Conservation (phyloP, 352 stramenopile species). For the Phytophthora sansomeana region DNA sequence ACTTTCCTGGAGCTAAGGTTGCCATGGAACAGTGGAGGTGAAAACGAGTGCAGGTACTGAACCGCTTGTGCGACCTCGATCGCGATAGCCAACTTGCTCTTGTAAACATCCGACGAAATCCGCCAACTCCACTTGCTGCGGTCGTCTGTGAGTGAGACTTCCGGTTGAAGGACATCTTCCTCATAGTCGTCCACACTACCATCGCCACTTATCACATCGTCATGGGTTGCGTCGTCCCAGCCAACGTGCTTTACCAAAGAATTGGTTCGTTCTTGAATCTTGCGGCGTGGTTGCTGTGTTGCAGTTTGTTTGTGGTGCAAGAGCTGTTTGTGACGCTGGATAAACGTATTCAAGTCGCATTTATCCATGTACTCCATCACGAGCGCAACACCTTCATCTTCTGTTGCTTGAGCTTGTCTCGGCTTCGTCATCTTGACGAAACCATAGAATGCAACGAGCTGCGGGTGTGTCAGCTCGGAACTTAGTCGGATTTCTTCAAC, state of each 20-base stretch:
- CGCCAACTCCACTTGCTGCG: constrained; percentile 38
- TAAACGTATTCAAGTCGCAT: constrained; percentile 49
- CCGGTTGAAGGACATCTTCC: constrained; percentile 7
- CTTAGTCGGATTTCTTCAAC: constrained; percentile 40
- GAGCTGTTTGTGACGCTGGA: constrained; percentile 38
- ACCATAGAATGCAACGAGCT: constrained; percentile 39
- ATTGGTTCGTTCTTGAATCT: neutral
- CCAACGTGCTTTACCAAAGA: constrained; percentile 10
- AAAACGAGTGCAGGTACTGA: constrained; percentile 59
- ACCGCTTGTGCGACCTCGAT: constrained; percentile 50
- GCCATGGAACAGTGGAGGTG: constrained; percentile 46
- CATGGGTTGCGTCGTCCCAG: constrained; percentile 25
- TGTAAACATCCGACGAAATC: constrained; percentile 27
- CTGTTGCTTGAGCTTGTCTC: constrained; percentile 1
- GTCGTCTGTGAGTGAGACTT: neutral
- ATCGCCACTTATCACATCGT: neutral
- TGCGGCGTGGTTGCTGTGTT: neutral
- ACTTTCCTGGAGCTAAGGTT: constrained; percentile 58
- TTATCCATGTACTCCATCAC: constrained; percentile 52
- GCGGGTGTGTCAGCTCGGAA: constrained; percentile 37
- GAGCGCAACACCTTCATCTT: constrained; percentile 32
- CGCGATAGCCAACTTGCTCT: constrained; percentile 52
- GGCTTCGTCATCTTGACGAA: constrained; percentile 25
- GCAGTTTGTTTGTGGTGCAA: constrained; percentile 17
- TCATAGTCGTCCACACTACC: constrained; percentile 14